These are phyloP conservation scores for Mortierella sp. DNA, from an alignment of 371 early-diverging fungal species.

Conservation along the genomic window DNA sequence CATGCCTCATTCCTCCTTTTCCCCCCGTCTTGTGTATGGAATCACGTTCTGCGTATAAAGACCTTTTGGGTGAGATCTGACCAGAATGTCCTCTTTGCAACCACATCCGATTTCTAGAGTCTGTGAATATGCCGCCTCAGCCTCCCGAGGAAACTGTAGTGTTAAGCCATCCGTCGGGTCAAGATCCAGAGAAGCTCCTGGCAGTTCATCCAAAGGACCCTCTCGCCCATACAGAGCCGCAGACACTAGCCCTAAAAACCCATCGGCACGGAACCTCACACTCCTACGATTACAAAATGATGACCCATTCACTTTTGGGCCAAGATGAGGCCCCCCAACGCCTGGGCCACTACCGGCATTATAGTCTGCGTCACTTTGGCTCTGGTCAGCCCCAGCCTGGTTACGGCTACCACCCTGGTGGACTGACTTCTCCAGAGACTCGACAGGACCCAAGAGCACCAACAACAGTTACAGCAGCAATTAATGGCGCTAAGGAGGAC, in stretches of 20 bases:
- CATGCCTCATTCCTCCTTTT: constrained; percentile 1
- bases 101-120: background rate
- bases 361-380: constrained; percentile 1
- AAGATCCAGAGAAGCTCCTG: constrained; percentile 23
- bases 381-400: background rate
- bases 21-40: background rate
- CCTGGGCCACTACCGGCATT: background rate
- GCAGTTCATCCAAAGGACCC: constrained; percentile 30
- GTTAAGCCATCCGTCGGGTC: constrained; percentile 21
- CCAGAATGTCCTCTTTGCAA: constrained; percentile 1
- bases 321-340: background rate
- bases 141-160: constrained; percentile 35
- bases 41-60: background rate
- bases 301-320: constrained; percentile 5
- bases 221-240: constrained; percentile 8
- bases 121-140: constrained; percentile 27
- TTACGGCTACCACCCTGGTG: background rate
- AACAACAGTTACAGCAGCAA: background rate
- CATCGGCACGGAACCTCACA: constrained; percentile 7
- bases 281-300: constrained; percentile 2
- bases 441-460: constrained; percentile 1
- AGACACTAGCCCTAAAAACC: constrained; percentile 3
- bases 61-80: background rate
- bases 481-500: too few relatives aligned
- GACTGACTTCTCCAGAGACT: background rate